Evolutionary conservation across 169 alveolate species (phyloP).

Genomic region (Theileria orientalis): DNA sequence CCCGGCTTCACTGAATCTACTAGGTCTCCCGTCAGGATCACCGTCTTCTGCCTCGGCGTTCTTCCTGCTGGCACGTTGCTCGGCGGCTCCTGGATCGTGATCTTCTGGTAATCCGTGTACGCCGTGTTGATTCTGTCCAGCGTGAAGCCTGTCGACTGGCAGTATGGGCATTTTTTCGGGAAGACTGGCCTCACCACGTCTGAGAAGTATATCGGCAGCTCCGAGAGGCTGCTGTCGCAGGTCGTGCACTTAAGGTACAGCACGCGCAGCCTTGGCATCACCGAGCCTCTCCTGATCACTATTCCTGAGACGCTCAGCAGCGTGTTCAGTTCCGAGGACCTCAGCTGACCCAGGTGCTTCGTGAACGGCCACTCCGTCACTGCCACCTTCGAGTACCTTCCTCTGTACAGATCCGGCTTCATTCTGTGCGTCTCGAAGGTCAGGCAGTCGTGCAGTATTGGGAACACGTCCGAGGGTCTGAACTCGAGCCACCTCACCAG

Average conservation of each 20-base stretch:
- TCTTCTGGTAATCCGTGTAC: slow-evolving; percentile 94
- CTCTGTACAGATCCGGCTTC: slow-evolving; percentile 72
- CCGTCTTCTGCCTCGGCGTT: slow-evolving; percentile 97
- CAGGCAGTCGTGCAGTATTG: slow-evolving; percentile 79
- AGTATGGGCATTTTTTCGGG: slow-evolving; percentile 89
- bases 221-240: slow-evolving; percentile 77
- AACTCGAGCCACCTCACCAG: slow-evolving; percentile 78
- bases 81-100: slow-evolving; percentile 96
- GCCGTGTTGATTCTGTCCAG: slow-evolving; percentile 88
- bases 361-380: slow-evolving; percentile 88
- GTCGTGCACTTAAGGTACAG: slow-evolving; percentile 85
- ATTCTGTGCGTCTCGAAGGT: slow-evolving; percentile 77
- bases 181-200: slow-evolving; percentile 72
- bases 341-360: slow-evolving; percentile 89
- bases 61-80: slow-evolving; percentile 99
- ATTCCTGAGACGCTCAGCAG: slow-evolving; percentile 85
- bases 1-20: slow-evolving; percentile 99
- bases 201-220: slow-evolving; percentile 76
- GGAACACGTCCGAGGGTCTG: slow-evolving; percentile 76
- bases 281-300: slow-evolving; percentile 82
- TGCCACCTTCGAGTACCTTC: slow-evolving; percentile 80
- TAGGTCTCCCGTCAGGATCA: slow-evolving; percentile 93
- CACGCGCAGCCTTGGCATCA: slow-evolving; percentile 89
- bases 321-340: slow-evolving; percentile 91
- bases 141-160: slow-evolving; percentile 88